These are phyloP conservation scores for Aquilaria malaccensis DNA, from an alignment of 345 rosid genomes.

Conservation along the genomic window DNA sequence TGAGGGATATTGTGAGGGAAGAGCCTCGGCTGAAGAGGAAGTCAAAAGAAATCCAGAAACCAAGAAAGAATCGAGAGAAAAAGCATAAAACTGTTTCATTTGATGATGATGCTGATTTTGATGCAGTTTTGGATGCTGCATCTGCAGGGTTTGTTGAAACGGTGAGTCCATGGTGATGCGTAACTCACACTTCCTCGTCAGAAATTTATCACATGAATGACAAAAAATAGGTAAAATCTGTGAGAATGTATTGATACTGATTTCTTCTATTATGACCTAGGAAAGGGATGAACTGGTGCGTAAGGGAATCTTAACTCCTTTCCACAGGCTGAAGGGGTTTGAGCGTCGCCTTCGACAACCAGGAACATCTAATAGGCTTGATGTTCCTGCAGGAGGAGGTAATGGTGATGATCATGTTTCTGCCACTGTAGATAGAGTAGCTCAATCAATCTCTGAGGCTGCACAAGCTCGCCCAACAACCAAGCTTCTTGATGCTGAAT, in stretches of 20 bases:
- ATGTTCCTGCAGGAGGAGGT: conserved; percentile 34
- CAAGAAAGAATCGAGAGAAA: conserved; percentile 37
- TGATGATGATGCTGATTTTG: conserved; percentile 78
- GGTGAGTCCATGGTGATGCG: conserved; percentile 31
- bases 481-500: conserved; percentile 68
- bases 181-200: too few relatives aligned
- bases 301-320: conserved; percentile 93
- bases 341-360: conserved; percentile 79
- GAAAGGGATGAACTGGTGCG: conserved; percentile 97
- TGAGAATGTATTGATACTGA: conserved; percentile 13
- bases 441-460: conserved; percentile 52
- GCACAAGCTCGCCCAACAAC: conserved; percentile 82
- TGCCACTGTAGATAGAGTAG: conserved; percentile 51
- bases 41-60: conserved; percentile 33
- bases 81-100: conserved; percentile 51
- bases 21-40: conserved; percentile 47
- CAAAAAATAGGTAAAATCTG: background rate
- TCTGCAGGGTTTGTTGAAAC: conserved; percentile 89
- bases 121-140: conserved; percentile 76
- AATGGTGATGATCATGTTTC: conserved; percentile 36
- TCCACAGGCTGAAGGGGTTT: conserved; percentile 87
- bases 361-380: conserved; percentile 32
- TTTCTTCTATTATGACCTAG: conserved; percentile 34
- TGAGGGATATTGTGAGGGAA: conserved; percentile 58
- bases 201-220: background rate